Base-by-base conservation (phyloP, 1,139 yeast species). In the Meyerozyma elateridarum region DNA sequence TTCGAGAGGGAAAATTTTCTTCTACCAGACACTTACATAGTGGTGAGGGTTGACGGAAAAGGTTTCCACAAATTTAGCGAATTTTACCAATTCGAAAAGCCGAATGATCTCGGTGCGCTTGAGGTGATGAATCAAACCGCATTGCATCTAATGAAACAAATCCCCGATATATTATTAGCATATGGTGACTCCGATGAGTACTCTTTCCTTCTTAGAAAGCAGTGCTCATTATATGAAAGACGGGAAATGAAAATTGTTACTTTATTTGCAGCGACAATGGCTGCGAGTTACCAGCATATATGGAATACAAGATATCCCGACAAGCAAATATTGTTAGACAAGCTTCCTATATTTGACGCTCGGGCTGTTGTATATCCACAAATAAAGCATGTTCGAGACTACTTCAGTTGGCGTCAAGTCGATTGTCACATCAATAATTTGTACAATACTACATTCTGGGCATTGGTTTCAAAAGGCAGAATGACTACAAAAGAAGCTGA, bases 161-260 rank as follows among this genome's bases (percentile, higher is more conserved):
- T 83, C 15, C 76, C 85, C 7, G 98, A 93, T 42, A 72, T 87
- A 1, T 50, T 79, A 15, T 42, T 89, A 54, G 95, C 95, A 0
- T 91, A 83, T 52, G 99, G 99, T 0, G 97, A 91, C 49, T 82
- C 94, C 20, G 99, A 91, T 54, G 99, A 91, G 59, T 91, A 84
- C 54, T 83, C 93, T 15, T 89, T 89, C 54, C 70, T 89, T 6
- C 57, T 91, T 32, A 62, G 78, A 20, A 73, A 68, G 34, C 67
- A 65, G 26, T 79, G 94, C 31, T 61, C 63, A 2, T 53, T 91
- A 36, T 89, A 82, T 50, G 95, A 88, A 42, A 64, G 97, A 44
- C 63, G 98, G 36, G 91, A 83, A 39, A 56, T 72, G 64, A 91
- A 91, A 52, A 60, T 91, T 29, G 76, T 84, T 1, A 76, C 94